Evolutionary conservation across 257 asterid species (phyloP).

Genomic region (Osmanthus fragrans): DNA sequence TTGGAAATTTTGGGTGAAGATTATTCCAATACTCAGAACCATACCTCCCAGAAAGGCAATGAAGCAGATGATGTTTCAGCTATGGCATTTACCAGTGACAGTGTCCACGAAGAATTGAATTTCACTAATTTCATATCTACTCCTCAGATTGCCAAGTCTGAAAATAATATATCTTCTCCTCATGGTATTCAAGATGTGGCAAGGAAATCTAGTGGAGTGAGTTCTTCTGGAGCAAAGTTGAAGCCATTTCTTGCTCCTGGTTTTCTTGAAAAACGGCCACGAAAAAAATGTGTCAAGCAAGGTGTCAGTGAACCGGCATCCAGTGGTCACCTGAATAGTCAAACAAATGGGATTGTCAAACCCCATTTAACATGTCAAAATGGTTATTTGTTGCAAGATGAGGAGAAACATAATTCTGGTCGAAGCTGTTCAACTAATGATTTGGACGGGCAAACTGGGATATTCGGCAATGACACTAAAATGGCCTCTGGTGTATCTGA

Average conservation of each 20-base stretch:
- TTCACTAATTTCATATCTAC: conserved; percentile 17
- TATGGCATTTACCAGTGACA: conserved; percentile 26
- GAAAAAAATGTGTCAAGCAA: conserved; percentile 28
- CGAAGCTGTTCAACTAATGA: background rate
- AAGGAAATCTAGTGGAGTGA: conserved; percentile 32
- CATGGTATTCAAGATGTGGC: conserved; percentile 23
- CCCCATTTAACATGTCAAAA: conserved; percentile 27
- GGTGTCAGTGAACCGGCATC: conserved; percentile 14
- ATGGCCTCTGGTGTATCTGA: conserved; percentile 27
- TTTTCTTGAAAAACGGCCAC: conserved; percentile 55
- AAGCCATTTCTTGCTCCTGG: conserved; percentile 67
- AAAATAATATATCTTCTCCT: conserved; percentile 26
- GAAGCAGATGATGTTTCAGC: conserved; percentile 24
- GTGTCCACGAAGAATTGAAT: conserved; percentile 20
- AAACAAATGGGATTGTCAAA: conserved; percentile 23
- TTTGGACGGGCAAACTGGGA: background rate
- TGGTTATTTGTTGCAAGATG: conserved; percentile 27
- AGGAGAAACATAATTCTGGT: conserved; percentile 18
- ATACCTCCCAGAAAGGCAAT: conserved; percentile 27
- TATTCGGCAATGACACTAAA: conserved; percentile 24
- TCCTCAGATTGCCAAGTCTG: conserved; percentile 20
- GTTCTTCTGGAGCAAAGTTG: conserved; percentile 27
- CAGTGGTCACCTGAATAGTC: conserved; percentile 10
- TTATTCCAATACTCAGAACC: conserved; percentile 19
- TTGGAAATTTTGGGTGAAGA: conserved; percentile 22